phyloP scores from a whole-genome alignment of 2,329 filamentous ascomycete species.

The Phialophora chinensis region DNA sequence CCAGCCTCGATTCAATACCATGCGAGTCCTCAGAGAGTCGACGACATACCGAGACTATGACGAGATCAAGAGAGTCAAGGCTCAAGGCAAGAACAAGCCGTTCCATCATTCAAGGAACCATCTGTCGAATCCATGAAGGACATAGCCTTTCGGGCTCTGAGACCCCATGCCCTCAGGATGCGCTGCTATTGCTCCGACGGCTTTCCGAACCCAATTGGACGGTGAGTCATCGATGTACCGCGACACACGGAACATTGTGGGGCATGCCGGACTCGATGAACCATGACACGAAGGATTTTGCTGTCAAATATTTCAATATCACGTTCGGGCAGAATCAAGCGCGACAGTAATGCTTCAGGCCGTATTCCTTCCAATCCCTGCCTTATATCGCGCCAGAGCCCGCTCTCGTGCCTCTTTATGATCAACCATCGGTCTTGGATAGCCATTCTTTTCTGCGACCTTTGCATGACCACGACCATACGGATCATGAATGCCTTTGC shows the following conservation, averaged over 20 bases:
- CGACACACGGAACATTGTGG: background rate
- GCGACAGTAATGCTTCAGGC: background rate
- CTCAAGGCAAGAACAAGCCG: too few species aligned
- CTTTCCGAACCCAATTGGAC: background rate
- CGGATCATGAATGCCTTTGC: slow-evolving; percentile 78
- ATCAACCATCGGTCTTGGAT: slow-evolving; percentile 75
- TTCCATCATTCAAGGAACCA: too few species aligned
- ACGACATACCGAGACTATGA: too few species aligned
- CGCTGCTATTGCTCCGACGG: background rate
- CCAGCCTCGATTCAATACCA: too few species aligned
- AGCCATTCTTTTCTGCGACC: slow-evolving; percentile 69
- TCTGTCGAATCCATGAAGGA: too few species aligned
- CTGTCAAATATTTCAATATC: background rate
- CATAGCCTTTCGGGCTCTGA: too few species aligned
- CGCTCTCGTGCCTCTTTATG: slow-evolving; percentile 72
- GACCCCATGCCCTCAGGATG: background rate
- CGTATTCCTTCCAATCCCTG: slow-evolving; percentile 55
- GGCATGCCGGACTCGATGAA: background rate
- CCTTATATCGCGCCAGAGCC: slow-evolving; percentile 73
- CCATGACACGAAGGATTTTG: background rate
- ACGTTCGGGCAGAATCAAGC: background rate
- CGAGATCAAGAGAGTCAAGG: too few species aligned
- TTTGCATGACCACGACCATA: slow-evolving; percentile 68
- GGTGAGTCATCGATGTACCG: background rate
- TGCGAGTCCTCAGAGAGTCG: too few species aligned